These are phyloP conservation scores for Allium cepa DNA, from an alignment of 106 monocot genomes.

Conservation along the genomic window DNA sequence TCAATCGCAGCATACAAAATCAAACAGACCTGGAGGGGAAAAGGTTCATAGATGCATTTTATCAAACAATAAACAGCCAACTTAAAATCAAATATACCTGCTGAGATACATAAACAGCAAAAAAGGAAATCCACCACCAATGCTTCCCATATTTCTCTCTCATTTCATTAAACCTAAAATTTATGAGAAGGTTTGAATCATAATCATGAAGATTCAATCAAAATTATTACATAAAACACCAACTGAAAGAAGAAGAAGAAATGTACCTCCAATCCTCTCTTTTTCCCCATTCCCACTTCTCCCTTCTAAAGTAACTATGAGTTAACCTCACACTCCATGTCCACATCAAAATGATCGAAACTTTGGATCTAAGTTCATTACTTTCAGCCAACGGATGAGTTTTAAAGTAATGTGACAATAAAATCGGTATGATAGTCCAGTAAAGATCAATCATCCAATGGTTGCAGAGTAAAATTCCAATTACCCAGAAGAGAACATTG, in stretches of 20 bases:
- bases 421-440: conserved; percentile 91
- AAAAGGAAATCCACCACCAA: conserved; percentile 97
- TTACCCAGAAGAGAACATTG: conserved; percentile 83
- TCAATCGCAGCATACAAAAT: not conserved
- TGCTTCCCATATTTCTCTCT: conserved; percentile 49
- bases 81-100: conserved; percentile 38
- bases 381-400: conserved; percentile 40
- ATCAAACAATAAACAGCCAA: too few species aligned
- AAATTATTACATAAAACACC: too few species aligned
- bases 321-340: conserved; percentile 85
- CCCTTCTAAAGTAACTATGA: conserved; percentile 91
- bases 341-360: conserved; percentile 54
- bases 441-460: conserved; percentile 88
- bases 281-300: conserved; percentile 82
- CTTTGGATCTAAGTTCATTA: conserved; percentile 42
- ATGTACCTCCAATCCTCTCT: conserved; percentile 84
- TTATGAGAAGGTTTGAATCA: too few species aligned
- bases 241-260: too few species aligned
- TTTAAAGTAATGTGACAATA: conserved; percentile 69
- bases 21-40: not conserved
- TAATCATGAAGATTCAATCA: too few species aligned
- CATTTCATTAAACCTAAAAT: conserved; percentile 42
- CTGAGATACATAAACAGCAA: conserved; percentile 82
- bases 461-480: conserved; percentile 63
- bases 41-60: too few species aligned